Conservation (phyloP, 495 filamentous ascomycete species). For the Tuber melanosporum region DNA sequence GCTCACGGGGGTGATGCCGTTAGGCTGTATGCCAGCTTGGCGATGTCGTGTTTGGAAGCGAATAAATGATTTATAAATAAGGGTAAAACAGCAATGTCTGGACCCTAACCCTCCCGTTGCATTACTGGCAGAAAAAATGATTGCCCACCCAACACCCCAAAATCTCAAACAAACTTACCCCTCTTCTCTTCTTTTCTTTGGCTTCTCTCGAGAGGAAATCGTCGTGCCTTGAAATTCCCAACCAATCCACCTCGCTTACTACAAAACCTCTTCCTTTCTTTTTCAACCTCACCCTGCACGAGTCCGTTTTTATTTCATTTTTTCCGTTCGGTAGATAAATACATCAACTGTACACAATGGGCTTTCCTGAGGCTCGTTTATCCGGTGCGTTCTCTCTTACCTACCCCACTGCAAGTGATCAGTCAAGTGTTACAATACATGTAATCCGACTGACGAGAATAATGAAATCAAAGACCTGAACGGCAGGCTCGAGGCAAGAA, state of each 20-base stretch:
- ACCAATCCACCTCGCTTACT: background rate
- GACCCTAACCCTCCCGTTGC: background rate
- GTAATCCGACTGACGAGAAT: background rate
- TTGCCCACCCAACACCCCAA: background rate
- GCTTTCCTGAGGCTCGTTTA: slow-evolving; percentile 87
- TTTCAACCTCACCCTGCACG: background rate
- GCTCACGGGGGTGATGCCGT: too few species aligned
- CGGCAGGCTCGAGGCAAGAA: slow-evolving; percentile 80
- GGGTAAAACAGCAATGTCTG: too few species aligned
- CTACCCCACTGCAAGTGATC: background rate
- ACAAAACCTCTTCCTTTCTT: background rate
- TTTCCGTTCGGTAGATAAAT: slow-evolving; percentile 18
- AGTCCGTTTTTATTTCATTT: slow-evolving; percentile 7
- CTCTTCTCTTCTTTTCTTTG: background rate
- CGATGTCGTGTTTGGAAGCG: too few species aligned
- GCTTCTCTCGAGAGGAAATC: background rate
- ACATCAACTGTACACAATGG: slow-evolving; percentile 59
- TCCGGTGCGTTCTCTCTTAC: slow-evolving; percentile 56
- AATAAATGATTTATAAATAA: too few species aligned
- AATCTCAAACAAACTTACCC: background rate
- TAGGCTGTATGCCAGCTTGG: too few species aligned
- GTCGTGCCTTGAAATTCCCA: background rate
- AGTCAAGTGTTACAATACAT: background rate
- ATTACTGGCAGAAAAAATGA: background rate
- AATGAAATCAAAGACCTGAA: slow-evolving; percentile 64